These are phyloP conservation scores for Kodamaea sagamina DNA, from an alignment of 805 yeast genomes.

Conservation along the genomic window DNA sequence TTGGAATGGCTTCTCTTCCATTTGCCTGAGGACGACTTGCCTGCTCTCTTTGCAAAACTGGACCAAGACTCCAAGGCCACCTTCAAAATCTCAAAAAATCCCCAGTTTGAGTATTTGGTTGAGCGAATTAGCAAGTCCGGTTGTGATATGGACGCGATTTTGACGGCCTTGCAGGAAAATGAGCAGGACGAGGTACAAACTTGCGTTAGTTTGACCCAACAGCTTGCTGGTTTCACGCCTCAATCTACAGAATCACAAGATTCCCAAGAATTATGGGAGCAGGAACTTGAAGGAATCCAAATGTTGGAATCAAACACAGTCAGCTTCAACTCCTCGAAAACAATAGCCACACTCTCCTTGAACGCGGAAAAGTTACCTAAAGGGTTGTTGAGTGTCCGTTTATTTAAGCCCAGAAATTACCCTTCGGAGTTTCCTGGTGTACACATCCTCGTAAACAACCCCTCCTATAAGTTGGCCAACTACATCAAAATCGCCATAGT, in stretches of 20 bases:
- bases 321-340: constrained; percentile 25
- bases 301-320: constrained; percentile 58
- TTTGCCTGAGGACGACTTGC: constrained; percentile 93
- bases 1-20: constrained; percentile 82
- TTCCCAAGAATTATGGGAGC: constrained; percentile 58
- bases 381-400: constrained; percentile 24
- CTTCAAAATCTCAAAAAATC: constrained; percentile 55
- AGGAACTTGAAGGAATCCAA: constrained; percentile 69
- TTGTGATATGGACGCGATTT: constrained; percentile 63
- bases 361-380: constrained; percentile 21
- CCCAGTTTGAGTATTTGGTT: constrained; percentile 57
- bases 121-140: constrained; percentile 68
- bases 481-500: constrained; percentile 65
- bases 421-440: constrained; percentile 75
- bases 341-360: constrained; percentile 36
- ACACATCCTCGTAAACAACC: constrained; percentile 43
- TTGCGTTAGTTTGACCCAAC: constrained; percentile 50
- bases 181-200: constrained; percentile 51
- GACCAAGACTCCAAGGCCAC: constrained; percentile 58
- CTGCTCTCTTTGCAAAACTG: constrained; percentile 58
- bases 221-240: constrained; percentile 19
- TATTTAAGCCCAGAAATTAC: constrained; percentile 44
- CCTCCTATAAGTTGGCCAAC: constrained; percentile 59
- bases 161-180: constrained; percentile 45
- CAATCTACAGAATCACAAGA: constrained; percentile 24